Percentiles rank a stretch among this genome's conserved stretches.
These are phyloP conservation scores for Diaporthe australafricana DNA, from an alignment of 2,329 filamentous ascomycete species.

Conservation along the genomic window DNA sequence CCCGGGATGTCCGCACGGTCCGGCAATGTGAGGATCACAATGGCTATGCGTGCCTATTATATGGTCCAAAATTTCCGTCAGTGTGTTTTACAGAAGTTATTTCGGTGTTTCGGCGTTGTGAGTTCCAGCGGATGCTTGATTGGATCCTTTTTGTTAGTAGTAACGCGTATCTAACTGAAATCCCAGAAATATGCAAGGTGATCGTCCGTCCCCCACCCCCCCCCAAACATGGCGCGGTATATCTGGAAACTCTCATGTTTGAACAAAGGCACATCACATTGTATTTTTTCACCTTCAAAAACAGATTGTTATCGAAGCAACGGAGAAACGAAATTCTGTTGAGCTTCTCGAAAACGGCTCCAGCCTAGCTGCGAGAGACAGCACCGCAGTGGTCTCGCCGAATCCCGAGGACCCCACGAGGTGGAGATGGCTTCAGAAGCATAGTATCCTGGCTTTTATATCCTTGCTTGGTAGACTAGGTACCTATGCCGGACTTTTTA, in stretches of 20 bases:
- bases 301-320: not conserved
- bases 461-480: not conserved
- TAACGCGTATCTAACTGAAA: too few species aligned
- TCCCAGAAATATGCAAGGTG: too few species aligned
- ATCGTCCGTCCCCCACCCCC: too few species aligned
- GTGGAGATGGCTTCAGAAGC: not conserved
- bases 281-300: not conserved
- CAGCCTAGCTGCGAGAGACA: not conserved
- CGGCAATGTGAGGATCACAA: not conserved
- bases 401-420: not conserved
- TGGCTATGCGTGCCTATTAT: not conserved
- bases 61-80: too few species aligned
- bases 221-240: too few species aligned
- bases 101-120: too few species aligned
- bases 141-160: too few species aligned
- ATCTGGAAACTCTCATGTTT: too few species aligned
- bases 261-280: too few species aligned
- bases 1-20: constrained; percentile 1
- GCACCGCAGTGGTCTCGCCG: not conserved
- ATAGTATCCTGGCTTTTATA: not conserved
- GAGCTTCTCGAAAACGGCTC: not conserved
- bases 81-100: too few species aligned
- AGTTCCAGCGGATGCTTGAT: too few species aligned
- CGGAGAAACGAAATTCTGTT: not conserved
- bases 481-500: not conserved